phyloP scores from a whole-genome alignment of 2,329 filamentous ascomycete species.

The Beauveria sp. region DNA sequence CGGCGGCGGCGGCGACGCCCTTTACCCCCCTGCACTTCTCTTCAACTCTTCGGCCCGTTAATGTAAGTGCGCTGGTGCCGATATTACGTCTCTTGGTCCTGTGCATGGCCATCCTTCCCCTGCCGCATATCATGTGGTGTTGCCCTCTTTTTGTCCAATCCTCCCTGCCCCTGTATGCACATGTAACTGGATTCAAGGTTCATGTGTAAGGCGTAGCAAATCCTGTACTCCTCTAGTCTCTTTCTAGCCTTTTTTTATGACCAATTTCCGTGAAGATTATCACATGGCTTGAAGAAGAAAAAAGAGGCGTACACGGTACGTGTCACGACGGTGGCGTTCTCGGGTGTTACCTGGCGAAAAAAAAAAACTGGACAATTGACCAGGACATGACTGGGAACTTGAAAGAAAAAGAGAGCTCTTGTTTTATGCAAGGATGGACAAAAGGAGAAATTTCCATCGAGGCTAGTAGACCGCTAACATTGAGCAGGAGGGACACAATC shows the following conservation, averaged over 20 bases:
- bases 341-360: background rate
- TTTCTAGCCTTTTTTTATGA: background rate
- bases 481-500: no score
- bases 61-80: background rate
- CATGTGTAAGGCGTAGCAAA: background rate
- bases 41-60: no score
- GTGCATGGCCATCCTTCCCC: background rate
- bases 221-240: background rate
- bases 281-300: background rate
- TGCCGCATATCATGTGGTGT: background rate
- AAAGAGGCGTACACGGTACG: background rate
- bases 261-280: background rate
- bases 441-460: slow-evolving; percentile 6
- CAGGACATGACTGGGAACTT: background rate
- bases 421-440: background rate
- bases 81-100: background rate
- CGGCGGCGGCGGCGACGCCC: no score
- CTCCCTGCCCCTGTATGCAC: background rate
- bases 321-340: background rate
- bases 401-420: background rate
- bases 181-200: background rate
- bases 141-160: background rate
- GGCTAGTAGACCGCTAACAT: background rate
- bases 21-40: no score
- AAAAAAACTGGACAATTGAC: background rate